Conservation (phyloP, 345 rosid species). For the Stellera chamaejasme region DNA sequence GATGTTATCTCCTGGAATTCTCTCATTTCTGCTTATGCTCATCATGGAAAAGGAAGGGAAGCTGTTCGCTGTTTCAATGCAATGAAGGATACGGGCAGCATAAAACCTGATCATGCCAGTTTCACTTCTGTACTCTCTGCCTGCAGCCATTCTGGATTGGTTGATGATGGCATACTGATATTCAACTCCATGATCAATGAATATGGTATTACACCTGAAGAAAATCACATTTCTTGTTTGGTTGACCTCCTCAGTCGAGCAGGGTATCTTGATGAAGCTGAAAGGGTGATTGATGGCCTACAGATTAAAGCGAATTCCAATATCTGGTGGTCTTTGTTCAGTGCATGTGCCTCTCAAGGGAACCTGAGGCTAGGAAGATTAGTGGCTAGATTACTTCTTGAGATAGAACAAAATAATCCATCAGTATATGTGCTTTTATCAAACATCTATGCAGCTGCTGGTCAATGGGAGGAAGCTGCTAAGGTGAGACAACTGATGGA, state of each 20-base stretch:
- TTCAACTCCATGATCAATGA: conserved; percentile 44
- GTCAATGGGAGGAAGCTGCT: conserved; percentile 78
- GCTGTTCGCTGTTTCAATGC: conserved; percentile 37
- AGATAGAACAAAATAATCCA: conserved; percentile 39
- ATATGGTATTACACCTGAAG: conserved; percentile 32
- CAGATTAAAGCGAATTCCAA: conserved; percentile 25
- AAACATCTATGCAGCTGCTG: conserved; percentile 70
- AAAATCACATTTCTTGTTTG: conserved; percentile 65
- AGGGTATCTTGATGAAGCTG: conserved; percentile 65
- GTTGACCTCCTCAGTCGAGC: conserved; percentile 73
- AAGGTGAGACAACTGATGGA: conserved; percentile 32
- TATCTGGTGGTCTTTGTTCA: conserved; percentile 56
- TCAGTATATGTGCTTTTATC: conserved; percentile 53
- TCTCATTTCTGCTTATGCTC: conserved; percentile 54
- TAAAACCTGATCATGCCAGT: conserved; percentile 53
- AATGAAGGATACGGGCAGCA: conserved; percentile 32
- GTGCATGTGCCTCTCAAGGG: conserved; percentile 74
- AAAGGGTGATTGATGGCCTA: conserved; percentile 27
- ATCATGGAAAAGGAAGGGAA: conserved; percentile 62
- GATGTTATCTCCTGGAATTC: conserved; percentile 72
- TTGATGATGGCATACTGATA: conserved; percentile 42
- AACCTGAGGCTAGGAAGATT: conserved; percentile 54
- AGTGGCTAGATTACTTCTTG: conserved; percentile 45
- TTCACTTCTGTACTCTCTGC: conserved; percentile 61
- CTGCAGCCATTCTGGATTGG: conserved; percentile 69